phyloP scores from a whole-genome alignment of 306 rosid species.

The Cyclanthera cordifolia region DNA sequence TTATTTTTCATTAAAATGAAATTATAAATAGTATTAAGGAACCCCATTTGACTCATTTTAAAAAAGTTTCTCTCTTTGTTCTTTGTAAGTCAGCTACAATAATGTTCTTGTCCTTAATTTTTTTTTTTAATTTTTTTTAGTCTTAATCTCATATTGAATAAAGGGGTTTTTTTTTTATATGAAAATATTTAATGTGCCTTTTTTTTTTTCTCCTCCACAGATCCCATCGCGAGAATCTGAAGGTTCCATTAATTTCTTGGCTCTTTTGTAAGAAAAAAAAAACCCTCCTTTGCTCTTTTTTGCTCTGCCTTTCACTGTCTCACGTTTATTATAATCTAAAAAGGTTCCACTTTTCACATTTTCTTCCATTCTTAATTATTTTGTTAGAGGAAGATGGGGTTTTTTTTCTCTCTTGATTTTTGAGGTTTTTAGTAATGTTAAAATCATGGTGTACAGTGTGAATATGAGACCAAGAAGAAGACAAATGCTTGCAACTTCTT shows the following conservation, averaged over 20 bases:
- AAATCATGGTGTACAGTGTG: constrained; percentile 34
- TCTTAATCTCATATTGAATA: neutral
- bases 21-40: neutral
- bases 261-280: constrained; percentile 4
- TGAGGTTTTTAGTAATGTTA: constrained; percentile 19
- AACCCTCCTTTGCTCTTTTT: neutral
- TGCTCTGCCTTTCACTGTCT: constrained; percentile 18
- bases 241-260: constrained; percentile 5
- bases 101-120: neutral
- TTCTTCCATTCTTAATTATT: neutral
- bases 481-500: constrained; percentile 5
- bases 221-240: constrained; percentile 41
- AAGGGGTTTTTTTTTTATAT: neutral
- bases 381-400: constrained; percentile 17
- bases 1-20: neutral
- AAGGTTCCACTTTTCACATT: neutral
- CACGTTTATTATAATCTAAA: neutral
- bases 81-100: neutral
- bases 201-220: constrained; percentile 44
- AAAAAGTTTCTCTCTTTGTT: neutral
- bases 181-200: constrained; percentile 12
- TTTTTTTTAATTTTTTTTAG: neutral
- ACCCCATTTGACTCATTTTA: neutral
- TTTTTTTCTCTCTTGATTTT: constrained; percentile 29
- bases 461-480: constrained; percentile 16